Conservation (phyloP, 345 rosid genomes). For the Melaleuca alternifolia region DNA sequence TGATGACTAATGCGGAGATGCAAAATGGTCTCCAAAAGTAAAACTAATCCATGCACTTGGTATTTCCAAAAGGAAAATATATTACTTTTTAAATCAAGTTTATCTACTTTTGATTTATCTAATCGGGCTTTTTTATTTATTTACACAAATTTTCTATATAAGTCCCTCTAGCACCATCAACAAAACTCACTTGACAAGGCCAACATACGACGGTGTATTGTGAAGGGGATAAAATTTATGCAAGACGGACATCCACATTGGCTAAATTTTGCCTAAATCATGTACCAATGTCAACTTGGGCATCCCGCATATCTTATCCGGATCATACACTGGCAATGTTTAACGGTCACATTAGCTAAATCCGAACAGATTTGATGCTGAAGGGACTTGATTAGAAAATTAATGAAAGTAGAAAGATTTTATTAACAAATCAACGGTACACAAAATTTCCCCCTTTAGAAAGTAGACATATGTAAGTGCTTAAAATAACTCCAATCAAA, state of each 20-base stretch:
- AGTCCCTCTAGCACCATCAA: neutral
- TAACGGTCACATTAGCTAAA: fast-evolving
- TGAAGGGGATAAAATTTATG: neutral
- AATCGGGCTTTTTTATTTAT: neutral
- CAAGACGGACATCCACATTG: neutral
- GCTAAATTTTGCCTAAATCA: neutral
- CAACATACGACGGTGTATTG: neutral
- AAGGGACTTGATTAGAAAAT: neutral
- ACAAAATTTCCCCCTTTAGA: neutral
- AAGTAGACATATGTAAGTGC: neutral
- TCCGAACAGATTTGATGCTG: neutral
- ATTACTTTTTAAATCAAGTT: neutral
- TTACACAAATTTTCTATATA: neutral
- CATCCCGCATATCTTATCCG: neutral
- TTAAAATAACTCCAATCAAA: neutral
- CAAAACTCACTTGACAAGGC: neutral
- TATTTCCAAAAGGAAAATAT: neutral
- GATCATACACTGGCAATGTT: fast-evolving
- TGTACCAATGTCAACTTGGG: neutral
- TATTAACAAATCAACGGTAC: neutral
- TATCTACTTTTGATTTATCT: neutral
- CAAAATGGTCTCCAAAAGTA: neutral
- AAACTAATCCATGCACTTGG: neutral
- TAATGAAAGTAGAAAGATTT: neutral
- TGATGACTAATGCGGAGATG: neutral